Percentiles rank a stretch among this genome's conserved stretches.
Evolutionary conservation across 192 early-diverging fungal species (phyloP).

Genomic region (Coemansia biformis): DNA sequence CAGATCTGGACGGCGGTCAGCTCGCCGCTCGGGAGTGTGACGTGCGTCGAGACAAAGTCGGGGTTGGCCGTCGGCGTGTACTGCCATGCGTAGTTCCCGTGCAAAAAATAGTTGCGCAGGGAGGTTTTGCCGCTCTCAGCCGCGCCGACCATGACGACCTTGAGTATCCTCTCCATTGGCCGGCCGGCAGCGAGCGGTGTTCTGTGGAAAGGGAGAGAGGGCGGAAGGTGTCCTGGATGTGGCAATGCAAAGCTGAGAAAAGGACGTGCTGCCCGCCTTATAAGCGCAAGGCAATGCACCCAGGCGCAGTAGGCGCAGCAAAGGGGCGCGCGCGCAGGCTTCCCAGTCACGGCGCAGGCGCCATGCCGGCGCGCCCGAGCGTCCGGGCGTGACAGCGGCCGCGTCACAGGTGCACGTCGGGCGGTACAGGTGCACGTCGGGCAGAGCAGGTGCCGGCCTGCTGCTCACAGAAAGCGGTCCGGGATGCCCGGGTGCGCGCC

Average conservation of each 20-base stretch:
- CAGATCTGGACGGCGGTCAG: conserved; percentile 41
- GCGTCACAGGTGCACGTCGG: too few species aligned
- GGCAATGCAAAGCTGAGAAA: too few species aligned
- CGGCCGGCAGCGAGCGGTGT: neutral
- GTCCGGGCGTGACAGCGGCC: too few species aligned
- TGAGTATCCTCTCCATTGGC: conserved; percentile 28
- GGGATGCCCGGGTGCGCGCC: conserved; percentile 5
- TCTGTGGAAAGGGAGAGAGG: too few species aligned
- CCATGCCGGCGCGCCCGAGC: too few species aligned
- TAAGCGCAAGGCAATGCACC: too few species aligned
- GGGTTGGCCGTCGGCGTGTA: conserved; percentile 25
- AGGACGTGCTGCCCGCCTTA: too few species aligned
- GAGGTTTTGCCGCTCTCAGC: conserved; percentile 37
- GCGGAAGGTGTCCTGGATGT: too few species aligned
- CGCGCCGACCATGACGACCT: conserved; percentile 39
- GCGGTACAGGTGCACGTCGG: too few species aligned
- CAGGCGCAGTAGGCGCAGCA: neutral
- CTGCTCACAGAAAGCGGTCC: conserved; percentile 12
- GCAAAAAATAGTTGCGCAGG: conserved; percentile 39
- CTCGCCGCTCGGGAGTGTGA: conserved; percentile 12
- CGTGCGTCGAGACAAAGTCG: conserved; percentile 44
- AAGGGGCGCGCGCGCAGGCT: neutral
- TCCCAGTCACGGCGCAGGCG: neutral
- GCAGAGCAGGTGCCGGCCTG: too few species aligned
- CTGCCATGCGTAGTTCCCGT: conserved; percentile 30